Conservation (phyloP, 73 alveolate genomes). For the Paramecium tetraurelia region DNA sequence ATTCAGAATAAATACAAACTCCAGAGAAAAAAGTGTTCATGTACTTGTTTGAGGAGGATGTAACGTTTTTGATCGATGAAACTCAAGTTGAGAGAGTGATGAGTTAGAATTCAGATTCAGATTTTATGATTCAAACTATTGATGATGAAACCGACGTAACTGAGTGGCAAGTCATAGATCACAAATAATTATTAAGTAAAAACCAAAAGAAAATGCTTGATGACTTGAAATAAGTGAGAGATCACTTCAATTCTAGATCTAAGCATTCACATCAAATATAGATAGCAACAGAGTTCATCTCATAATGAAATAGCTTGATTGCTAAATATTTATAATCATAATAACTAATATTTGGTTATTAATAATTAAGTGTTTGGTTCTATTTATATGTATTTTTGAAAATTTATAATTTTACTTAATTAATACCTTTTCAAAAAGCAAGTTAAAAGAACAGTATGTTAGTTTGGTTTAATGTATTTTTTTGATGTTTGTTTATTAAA, state of each 20-base stretch:
- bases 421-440: neutral
- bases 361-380: too few species aligned
- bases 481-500: neutral
- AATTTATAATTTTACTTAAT: too few species aligned
- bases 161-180: neutral
- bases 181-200: neutral
- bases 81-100: neutral
- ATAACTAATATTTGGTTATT: neutral
- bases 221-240: neutral
- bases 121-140: neutral
- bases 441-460: neutral
- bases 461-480: neutral
- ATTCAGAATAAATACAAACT: neutral
- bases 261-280: neutral
- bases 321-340: neutral
- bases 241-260: neutral
- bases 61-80: neutral
- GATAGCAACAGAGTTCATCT: neutral
- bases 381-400: neutral
- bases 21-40: neutral
- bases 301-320: neutral
- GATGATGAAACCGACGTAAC: constrained; percentile 20
- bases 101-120: constrained; percentile 2
- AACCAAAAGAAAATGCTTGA: neutral
- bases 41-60: neutral